Percentiles rank a stretch among this genome's conserved stretches.
phyloP scores from a whole-genome alignment of 345 rosid genomes.

The Populus deltoides region DNA sequence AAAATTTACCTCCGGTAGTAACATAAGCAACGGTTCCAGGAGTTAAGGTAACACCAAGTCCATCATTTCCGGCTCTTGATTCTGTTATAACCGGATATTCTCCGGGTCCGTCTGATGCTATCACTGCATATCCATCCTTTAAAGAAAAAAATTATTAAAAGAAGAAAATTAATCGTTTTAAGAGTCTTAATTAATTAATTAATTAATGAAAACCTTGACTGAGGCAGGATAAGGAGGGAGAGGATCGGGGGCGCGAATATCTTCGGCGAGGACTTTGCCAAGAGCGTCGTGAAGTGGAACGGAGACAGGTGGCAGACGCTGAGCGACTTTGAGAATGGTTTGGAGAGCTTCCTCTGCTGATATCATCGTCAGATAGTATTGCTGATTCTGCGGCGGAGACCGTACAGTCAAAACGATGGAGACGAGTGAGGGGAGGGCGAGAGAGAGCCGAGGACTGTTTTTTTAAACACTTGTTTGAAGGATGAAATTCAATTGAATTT shows the following conservation, averaged over 20 bases:
- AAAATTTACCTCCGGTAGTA: conserved; percentile 78
- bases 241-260: conserved; percentile 79
- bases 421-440: no score
- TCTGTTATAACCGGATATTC: conserved; percentile 82
- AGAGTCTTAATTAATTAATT: not conserved
- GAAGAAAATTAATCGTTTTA: not conserved
- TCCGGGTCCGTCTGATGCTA: conserved; percentile 94
- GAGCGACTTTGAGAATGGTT: conserved; percentile 52
- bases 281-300: conserved; percentile 63
- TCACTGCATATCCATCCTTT: conserved; percentile 95
- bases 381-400: not conserved
- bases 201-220: conserved; percentile 44
- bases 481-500: no score
- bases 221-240: conserved; percentile 96
- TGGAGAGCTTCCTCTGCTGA: conserved; percentile 60
- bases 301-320: conserved; percentile 52
- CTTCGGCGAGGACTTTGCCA: conserved; percentile 81
- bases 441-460: no score
- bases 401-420: no score
- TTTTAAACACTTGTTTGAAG: no score
- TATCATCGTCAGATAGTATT: conserved; percentile 35
- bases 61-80: conserved; percentile 97
- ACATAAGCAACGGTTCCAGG: conserved; percentile 97
- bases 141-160: not conserved
- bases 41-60: conserved; percentile 65